These are phyloP conservation scores for Dactylellina cionopaga DNA, from an alignment of 2,329 filamentous ascomycete genomes.

Conservation along the genomic window DNA sequence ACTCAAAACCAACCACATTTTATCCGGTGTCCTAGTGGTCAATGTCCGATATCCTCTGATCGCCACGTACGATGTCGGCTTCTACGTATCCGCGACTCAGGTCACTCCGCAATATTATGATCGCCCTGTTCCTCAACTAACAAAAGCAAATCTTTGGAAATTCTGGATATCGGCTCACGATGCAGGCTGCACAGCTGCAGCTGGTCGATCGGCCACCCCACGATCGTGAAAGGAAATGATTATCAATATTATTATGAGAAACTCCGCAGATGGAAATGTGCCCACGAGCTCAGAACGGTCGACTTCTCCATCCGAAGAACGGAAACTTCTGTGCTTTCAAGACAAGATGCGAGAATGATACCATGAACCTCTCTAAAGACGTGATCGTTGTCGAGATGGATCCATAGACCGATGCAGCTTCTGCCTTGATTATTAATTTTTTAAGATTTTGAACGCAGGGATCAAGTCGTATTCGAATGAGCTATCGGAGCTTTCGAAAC, in stretches of 20 bases:
- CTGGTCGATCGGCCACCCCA: conserved; percentile 1
- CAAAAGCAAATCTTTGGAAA: too few relatives aligned
- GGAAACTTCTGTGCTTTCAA: neutral
- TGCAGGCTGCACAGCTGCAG: neutral
- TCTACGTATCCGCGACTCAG: too few relatives aligned
- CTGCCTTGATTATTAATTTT: conserved; percentile 13
- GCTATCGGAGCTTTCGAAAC: neutral
- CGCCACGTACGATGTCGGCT: too few relatives aligned
- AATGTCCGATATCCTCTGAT: too few relatives aligned
- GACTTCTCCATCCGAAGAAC: neutral
- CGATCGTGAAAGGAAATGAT: conserved; percentile 27
- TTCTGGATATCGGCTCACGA: neutral
- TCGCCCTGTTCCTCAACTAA: too few relatives aligned
- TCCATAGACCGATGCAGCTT: neutral
- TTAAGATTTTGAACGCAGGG: neutral
- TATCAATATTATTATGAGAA: conserved; percentile 12
- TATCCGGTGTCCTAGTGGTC: neutral
- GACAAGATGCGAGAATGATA: conserved; percentile 26
- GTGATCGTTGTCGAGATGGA: conserved; percentile 20
- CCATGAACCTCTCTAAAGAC: conserved; percentile 34
- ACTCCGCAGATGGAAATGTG: conserved; percentile 3
- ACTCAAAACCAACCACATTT: conserved; percentile 32
- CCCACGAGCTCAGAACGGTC: neutral
- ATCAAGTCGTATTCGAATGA: neutral
- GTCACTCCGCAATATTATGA: too few relatives aligned